A percentile compares a stretch with the other conserved stretches of the same genome.
Evolutionary conservation across 139 green algal genomes (phyloP).

Genomic region (Yamagishiella unicocca): DNA sequence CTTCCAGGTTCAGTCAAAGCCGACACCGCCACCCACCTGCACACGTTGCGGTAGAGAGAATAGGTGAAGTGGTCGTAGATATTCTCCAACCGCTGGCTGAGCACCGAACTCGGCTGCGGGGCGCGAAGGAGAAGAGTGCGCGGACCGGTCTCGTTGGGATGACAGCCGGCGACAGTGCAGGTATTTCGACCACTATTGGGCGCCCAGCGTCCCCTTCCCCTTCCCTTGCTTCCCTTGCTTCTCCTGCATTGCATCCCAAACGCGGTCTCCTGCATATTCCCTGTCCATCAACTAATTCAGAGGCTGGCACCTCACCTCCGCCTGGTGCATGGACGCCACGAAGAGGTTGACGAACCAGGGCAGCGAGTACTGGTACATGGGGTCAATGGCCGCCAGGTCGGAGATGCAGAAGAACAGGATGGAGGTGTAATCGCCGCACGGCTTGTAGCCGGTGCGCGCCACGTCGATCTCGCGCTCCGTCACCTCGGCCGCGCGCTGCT

Average conservation of each 20-base stretch:
- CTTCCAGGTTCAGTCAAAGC: no score
- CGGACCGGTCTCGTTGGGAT: no score
- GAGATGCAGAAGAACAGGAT: slow-evolving; percentile 88
- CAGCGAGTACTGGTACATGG: slow-evolving; percentile 89
- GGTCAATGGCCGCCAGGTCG: slow-evolving; percentile 73
- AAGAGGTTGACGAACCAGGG: slow-evolving; percentile 86
- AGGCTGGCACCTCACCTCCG: slow-evolving; percentile 44
- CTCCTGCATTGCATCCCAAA: no score
- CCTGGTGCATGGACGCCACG: slow-evolving; percentile 62
- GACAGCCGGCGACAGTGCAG: no score
- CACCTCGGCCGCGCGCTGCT: slow-evolving; percentile 74
- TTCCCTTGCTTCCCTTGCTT: no score
- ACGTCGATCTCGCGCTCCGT: slow-evolving; percentile 82
- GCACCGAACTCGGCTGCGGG: slow-evolving; percentile 40
- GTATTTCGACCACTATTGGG: no score
- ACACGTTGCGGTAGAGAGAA: slow-evolving; percentile 76
- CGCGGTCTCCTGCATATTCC: not conserved
- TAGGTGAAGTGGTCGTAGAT: slow-evolving; percentile 88
- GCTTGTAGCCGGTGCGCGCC: slow-evolving; percentile 76
- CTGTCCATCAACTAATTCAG: no score
- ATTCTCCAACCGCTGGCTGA: slow-evolving; percentile 70
- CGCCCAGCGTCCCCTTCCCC: no score
- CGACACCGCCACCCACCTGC: slow-evolving; percentile 58
- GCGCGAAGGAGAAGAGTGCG: no score
- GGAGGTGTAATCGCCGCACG: slow-evolving; percentile 78